Base-by-base conservation (phyloP, 208 protist genomes). In the Tritrichomonas foetus region DNA sequence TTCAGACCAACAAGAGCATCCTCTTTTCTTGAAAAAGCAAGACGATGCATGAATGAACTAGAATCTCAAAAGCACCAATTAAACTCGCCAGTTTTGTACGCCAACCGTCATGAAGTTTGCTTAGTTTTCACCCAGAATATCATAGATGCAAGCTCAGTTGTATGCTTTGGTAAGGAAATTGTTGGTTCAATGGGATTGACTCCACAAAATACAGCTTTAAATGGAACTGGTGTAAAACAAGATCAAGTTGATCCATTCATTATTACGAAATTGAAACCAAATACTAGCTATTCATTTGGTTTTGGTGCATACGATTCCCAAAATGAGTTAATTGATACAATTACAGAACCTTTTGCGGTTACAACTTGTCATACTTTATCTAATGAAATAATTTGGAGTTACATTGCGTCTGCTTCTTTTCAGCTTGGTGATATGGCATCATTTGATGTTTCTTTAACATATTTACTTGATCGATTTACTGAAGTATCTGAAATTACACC, bases 141-240 rank as follows among this genome's bases (percentile, higher is more conserved):
- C 30, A 20, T 20, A 89, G 47, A 57, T 36, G 27, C 20, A 16
- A 89, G 57, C 33, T 41, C 41, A 39, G 78, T 89, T 33, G 13
- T 27, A 22, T 41, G 53, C 39, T 89, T 89, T 61, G 78, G 78
- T 39, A 89, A 89, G 41, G 78, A 89, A 89, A n/a, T 89, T 39
- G 78, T 53, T 8, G 47, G 47, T 39, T 39, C 44, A 44, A 89
- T n/a, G 22, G 78, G 78, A 33, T 16, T 89, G 20, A 89, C 78
- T 39, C 25, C 47, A 39, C 44, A 25, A 61, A 89, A 89, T 16
- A 89, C 8, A 30, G 1, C 44, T 39, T 36, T 89, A 39, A 44
- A 57, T 27, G 78, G 78, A 53, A 53, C 41, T n/a, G 78, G 78
- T 20, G 30, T 89, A 27, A 53, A 57, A 57, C 78, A 89, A 89